A percentile compares a stretch with the other conserved stretches of the same genome.
phyloP scores from a whole-genome alignment of 192 early-diverging fungal genomes.

The Backusella macrospora region DNA sequence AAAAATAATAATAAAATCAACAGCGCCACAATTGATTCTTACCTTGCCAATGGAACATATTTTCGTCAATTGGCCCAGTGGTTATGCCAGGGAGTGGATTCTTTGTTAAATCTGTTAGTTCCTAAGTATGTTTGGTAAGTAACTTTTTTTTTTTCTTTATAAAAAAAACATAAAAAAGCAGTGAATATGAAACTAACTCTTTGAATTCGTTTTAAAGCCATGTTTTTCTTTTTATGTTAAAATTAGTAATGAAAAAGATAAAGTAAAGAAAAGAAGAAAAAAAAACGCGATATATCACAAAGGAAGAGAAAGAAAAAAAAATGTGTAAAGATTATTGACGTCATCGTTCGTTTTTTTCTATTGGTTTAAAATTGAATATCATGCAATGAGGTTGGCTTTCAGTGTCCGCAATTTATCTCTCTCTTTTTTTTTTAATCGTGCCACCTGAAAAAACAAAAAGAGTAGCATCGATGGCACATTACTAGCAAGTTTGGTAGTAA shows the following conservation, averaged over 20 bases:
- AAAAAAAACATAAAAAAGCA: no score
- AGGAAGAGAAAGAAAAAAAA: neutral
- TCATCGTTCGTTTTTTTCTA: neutral
- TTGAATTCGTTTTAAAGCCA: slow-evolving; percentile 46
- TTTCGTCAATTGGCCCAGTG: slow-evolving; percentile 59
- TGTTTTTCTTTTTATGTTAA: neutral
- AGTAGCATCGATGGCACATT: no score
- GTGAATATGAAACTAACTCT: slow-evolving; percentile 7
- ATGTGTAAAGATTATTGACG: neutral
- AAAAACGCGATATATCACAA: neutral
- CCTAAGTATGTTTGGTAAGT: slow-evolving; percentile 45
- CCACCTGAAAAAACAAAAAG: no score
- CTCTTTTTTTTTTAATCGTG: no score
- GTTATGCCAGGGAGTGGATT: slow-evolving; percentile 57
- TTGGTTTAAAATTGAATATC: neutral
- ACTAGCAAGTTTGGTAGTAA: no score
- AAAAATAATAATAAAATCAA: no score
- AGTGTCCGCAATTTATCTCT: no score
- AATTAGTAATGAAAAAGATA: neutral
- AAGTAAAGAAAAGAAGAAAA: neutral
- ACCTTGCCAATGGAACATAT: slow-evolving; percentile 73
- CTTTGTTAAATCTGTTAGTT: slow-evolving; percentile 66
- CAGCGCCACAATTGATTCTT: neutral
- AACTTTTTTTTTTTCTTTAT: neutral
- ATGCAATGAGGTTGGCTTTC: neutral